A percentile compares a stretch with the other conserved stretches of the same genome.
Conservation (phyloP, 257 asterid genomes). For the Gentiana macrophylla region DNA sequence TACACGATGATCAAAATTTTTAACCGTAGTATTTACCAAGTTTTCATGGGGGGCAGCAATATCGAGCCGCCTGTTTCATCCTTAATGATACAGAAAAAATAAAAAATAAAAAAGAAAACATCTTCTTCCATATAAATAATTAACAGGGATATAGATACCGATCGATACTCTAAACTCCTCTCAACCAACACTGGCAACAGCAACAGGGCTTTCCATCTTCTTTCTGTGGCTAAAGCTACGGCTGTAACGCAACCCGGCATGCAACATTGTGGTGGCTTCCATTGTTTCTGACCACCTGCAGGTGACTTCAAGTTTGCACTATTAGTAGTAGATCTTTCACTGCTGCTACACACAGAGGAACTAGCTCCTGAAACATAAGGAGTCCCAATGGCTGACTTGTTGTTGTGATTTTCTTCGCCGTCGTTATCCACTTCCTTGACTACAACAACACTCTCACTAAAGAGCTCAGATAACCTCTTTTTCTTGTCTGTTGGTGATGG, state of each 20-base stretch:
- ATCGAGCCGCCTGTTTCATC: not conserved
- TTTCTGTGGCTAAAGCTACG: slow-evolving; percentile 43
- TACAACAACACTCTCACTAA: slow-evolving; percentile 33
- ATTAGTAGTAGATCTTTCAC: slow-evolving; percentile 24
- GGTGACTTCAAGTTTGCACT: not conserved
- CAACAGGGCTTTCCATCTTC: slow-evolving; percentile 27
- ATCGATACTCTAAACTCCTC: too few relatives aligned
- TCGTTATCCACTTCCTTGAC: slow-evolving; percentile 8
- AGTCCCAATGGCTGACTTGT: slow-evolving; percentile 18
- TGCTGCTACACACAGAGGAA: slow-evolving; percentile 14
- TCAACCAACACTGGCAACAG: slow-evolving; percentile 11
- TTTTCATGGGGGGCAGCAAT: not conserved
- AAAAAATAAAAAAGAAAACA: too few relatives aligned
- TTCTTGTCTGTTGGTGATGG: slow-evolving; percentile 40
- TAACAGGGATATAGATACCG: too few relatives aligned
- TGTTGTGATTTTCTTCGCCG: slow-evolving; percentile 10
- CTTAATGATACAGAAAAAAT: too few relatives aligned
- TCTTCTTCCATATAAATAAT: too few relatives aligned
- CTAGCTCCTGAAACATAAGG: slow-evolving; percentile 24
- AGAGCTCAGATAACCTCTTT: slow-evolving; percentile 47
- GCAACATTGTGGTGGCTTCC: slow-evolving; percentile 44
- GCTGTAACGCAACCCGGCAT: slow-evolving; percentile 46
- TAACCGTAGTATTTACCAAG: slow-evolving; percentile 4
- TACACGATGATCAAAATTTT: slow-evolving; percentile 1
- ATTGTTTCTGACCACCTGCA: slow-evolving; percentile 12